Base-by-base conservation (phyloP, 1,284 basidiomycete species). In the Sphagnurus paluster region DNA sequence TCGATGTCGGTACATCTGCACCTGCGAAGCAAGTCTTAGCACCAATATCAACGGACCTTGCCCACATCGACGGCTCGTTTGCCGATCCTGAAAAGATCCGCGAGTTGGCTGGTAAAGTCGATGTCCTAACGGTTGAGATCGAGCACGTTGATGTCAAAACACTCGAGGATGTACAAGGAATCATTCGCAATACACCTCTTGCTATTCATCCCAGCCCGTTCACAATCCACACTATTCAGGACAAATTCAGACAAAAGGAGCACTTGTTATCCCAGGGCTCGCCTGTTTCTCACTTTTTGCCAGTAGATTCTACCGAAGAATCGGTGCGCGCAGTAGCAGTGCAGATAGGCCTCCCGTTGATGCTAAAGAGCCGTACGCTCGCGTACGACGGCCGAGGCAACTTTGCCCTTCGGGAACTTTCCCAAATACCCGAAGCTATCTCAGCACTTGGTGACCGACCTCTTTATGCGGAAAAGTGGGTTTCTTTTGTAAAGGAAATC, bases 341-440 rank as follows among this genome's bases (percentile, higher is more conserved):
- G 4, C 64, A 67, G 37, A 76, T 97, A 9, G 93, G 94, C 3
- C 76, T 93, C 14, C 96, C 97, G 1, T 70, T 98, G 43, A 98
- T 99, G 96, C 80, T 99, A 57, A 99, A 99, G 70, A 93, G 89
- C 46, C 79, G 93, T 20, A 97, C 92, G 2, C 74, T 96, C 48
- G 97, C 95, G 0, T 99, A 99, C 67, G 97, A 99, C 62, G 96
- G 97, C 5, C 78, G 93, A 52, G 96, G 96, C 3, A 99, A 99
- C 67, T 95, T 81, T 59, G 86, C 89, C 17, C 66, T 99, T 35
- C 77, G 77, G 3, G 72, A 80, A 11, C 54, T 79, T 2, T 63
- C 67, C 11, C 75, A 88, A 44, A 77, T 79, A 2, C 60, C 72
- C 23, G 72, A 80, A 10, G 92, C 93, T 0, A 78, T 98, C 38